Percentiles rank a stretch among this genome's conserved stretches.
phyloP scores from a whole-genome alignment of 2,329 filamentous ascomycete genomes.

The Cladosporium sp. region DNA sequence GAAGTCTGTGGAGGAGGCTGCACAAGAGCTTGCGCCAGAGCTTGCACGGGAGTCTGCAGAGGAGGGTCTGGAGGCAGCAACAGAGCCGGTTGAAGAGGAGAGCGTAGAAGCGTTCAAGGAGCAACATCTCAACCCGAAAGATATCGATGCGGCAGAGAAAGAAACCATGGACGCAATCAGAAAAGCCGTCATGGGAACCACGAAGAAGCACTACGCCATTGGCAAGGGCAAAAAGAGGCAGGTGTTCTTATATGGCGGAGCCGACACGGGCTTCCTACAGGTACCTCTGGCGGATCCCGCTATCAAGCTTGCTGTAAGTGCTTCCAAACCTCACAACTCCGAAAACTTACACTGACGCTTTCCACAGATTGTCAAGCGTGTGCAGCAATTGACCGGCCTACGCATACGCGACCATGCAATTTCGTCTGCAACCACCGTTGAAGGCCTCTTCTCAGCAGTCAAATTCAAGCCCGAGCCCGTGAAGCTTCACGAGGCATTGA shows the following conservation, averaged over 20 bases:
- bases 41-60: background rate
- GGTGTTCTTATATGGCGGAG: background rate
- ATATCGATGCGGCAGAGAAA: conserved; percentile 16
- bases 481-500: conserved; percentile 64
- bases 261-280: conserved; percentile 55
- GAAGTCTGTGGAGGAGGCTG: conserved; percentile 1
- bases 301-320: conserved; percentile 73
- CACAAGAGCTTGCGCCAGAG: conserved; percentile 10
- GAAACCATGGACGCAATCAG: conserved; percentile 21
- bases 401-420: conserved; percentile 72
- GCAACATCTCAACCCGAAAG: background rate
- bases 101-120: background rate
- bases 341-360: conserved; percentile 22
- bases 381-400: conserved; percentile 78
- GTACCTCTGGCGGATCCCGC: conserved; percentile 58
- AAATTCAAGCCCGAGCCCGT: conserved; percentile 43
- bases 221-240: background rate
- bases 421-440: conserved; percentile 37
- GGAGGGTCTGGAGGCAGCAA: background rate
- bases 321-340: conserved; percentile 1
- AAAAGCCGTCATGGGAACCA: conserved; percentile 2
- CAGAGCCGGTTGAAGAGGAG: background rate
- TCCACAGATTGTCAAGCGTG: conserved; percentile 72
- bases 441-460: conserved; percentile 40
- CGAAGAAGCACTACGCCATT: background rate